phyloP scores from a whole-genome alignment of 176 grass and related monocot species.

The Alloteropsis semialata region DNA sequence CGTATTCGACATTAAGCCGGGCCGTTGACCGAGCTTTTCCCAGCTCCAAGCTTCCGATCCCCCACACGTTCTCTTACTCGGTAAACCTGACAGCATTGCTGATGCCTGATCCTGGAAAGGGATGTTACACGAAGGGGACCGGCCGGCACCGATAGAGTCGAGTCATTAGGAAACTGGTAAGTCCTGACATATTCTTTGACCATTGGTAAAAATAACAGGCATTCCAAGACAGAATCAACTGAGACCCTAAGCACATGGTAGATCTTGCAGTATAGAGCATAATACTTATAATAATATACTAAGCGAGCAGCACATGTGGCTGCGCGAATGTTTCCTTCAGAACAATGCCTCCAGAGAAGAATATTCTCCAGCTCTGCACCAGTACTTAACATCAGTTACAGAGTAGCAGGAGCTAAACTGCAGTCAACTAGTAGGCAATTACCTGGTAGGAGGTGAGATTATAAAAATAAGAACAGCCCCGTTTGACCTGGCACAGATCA shows the following conservation, averaged over 20 bases:
- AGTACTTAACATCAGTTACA: neutral
- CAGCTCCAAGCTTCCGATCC: neutral
- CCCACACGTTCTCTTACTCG: neutral
- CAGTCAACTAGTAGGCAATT: neutral
- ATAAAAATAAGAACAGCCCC: neutral
- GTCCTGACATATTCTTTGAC: neutral
- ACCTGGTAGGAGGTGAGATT: neutral
- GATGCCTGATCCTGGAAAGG: neutral
- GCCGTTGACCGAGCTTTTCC: neutral
- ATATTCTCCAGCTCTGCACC: slow-evolving; percentile 1
- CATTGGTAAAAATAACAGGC: neutral
- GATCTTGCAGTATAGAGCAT: neutral
- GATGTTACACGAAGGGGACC: neutral
- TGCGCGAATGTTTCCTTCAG: slow-evolving; percentile 2
- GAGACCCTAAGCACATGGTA: neutral
- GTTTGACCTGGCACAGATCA: neutral
- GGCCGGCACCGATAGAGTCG: neutral
- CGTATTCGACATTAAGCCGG: neutral
- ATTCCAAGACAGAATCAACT: neutral
- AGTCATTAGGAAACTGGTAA: too few species aligned
- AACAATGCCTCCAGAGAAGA: neutral
- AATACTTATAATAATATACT: neutral
- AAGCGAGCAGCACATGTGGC: slow-evolving; percentile 9
- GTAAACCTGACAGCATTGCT: neutral
- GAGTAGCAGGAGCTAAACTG: neutral